Conservation (phyloP, 495 filamentous ascomycete genomes). For the Xylaria grammica region DNA sequence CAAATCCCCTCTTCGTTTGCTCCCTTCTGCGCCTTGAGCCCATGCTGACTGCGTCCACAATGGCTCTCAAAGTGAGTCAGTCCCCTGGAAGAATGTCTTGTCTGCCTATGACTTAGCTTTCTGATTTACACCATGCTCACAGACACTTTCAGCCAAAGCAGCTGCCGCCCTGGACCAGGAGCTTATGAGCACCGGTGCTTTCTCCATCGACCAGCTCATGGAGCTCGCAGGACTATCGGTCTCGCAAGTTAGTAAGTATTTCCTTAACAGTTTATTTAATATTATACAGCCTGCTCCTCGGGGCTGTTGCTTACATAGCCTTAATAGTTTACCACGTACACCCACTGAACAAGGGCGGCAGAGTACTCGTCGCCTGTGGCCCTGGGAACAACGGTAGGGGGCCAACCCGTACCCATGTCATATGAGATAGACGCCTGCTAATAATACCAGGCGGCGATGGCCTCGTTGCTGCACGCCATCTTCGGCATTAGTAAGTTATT, state of each 20-base stretch:
- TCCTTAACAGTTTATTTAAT: not conserved
- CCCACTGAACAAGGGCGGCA: constrained; percentile 71
- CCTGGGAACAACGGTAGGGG: constrained; percentile 89
- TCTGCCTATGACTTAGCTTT: not conserved
- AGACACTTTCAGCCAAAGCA: constrained; percentile 88
- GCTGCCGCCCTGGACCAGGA: constrained; percentile 90
- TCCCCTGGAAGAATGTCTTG: not conserved
- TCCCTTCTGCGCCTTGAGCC: not conserved
- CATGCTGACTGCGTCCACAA: constrained; percentile 20
- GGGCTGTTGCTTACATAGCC: not conserved
- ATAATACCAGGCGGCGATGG: constrained; percentile 78
- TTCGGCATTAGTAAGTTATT: constrained; percentile 73
- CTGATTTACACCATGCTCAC: constrained; percentile 27
- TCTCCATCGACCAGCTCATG: constrained; percentile 96
- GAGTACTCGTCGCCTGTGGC: constrained; percentile 86
- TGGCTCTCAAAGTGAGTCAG: constrained; percentile 58
- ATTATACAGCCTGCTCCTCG: not conserved
- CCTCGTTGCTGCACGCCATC: constrained; percentile 90
- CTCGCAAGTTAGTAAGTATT: constrained; percentile 77
- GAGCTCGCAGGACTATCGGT: constrained; percentile 93
- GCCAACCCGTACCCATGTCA: not conserved
- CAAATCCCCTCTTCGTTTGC: no score
- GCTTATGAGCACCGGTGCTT: constrained; percentile 90
- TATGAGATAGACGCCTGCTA: constrained; percentile 25
- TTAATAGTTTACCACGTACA: constrained; percentile 79